Evolutionary conservation across 2,329 filamentous ascomycete species (phyloP), one percentile per base, ranked within the genome.

Genomic region (Diplocarpon mali): DNA sequence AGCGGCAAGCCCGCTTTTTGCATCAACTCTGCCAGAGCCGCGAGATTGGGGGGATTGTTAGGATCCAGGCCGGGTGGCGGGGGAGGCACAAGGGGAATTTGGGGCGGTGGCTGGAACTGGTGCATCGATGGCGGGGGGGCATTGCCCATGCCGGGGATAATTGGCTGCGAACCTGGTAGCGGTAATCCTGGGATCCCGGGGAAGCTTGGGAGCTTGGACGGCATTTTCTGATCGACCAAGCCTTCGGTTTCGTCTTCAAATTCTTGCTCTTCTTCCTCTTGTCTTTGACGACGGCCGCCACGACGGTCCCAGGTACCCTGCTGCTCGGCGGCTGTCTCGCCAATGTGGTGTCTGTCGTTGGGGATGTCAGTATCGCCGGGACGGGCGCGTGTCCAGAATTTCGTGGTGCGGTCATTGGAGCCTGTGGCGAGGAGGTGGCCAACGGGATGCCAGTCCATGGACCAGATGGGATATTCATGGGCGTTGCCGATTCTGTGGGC

Each of bases 401-500:
- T 81, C 2, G 92, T 96, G 50, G 95, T 89, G 34, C 92, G 83
- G 63, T 98, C 92, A 63, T 98, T 96, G 10, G 89, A 95, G 11
- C 92, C 92, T 2, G 90, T 94, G 0, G 89, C 89, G 7, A 98
- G 75, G 51, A 98, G 90, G 60, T 98, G 92, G 24, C 92, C 92
- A 0, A 96, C 73, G 0, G 92, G 92, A 62, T 98, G 92, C 89
- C 92, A 98, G 67, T 95, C 89, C 40, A 98, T 75, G 14, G 89
- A 94, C 92, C 92, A 98, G 53, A 98, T 92, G 14, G 88, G 87
- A 62, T 89, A 93, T 55, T 94, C 85, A 63, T 98, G 92, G 0
- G 92, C 92, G 59, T 82, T 90, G 7, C 84, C 78, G 28, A 95
- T 68, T 58, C 80, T 83, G 68, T 96, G 90, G 3, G 88, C 87